These are phyloP conservation scores for Candida tibetensis DNA, from an alignment of 805 yeast genomes.

Conservation along the genomic window DNA sequence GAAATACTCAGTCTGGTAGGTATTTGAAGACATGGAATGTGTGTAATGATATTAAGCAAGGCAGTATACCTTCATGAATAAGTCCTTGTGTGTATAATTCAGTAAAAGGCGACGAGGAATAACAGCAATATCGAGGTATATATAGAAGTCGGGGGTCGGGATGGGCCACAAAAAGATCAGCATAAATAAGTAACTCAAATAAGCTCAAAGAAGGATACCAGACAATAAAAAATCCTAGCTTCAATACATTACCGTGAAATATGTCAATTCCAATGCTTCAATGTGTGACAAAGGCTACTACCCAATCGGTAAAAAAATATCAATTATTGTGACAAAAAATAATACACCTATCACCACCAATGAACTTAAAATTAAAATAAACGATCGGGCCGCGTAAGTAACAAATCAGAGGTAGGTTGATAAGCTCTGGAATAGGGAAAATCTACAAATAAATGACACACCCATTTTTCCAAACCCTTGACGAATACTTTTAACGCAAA, in stretches of 20 bases:
- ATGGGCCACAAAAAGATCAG: background rate
- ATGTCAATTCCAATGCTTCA: background rate
- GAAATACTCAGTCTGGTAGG: conserved; percentile 4
- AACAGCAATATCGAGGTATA: background rate
- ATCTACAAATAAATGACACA: no score
- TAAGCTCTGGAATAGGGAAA: no score
- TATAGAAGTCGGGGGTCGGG: background rate
- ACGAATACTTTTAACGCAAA: no score
- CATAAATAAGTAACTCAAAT: background rate
- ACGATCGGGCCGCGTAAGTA: no score
- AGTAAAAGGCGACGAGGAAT: no score
- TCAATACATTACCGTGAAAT: background rate
- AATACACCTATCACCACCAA: no score
- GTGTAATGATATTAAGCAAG: background rate
- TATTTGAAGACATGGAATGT: conserved; percentile 3
- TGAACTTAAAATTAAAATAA: no score
- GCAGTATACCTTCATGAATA: background rate
- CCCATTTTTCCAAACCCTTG: no score
- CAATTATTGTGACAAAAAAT: no score
- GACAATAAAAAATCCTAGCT: background rate
- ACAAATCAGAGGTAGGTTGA: no score
- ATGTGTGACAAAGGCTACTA: background rate
- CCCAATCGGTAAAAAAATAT: background rate
- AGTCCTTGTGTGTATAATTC: no score
- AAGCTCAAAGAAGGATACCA: background rate